Evolutionary conservation across 2,329 filamentous ascomycete genomes (phyloP), one percentile per base, ranked within the genome.

Genomic region (Aspergillus viridinutans): DNA sequence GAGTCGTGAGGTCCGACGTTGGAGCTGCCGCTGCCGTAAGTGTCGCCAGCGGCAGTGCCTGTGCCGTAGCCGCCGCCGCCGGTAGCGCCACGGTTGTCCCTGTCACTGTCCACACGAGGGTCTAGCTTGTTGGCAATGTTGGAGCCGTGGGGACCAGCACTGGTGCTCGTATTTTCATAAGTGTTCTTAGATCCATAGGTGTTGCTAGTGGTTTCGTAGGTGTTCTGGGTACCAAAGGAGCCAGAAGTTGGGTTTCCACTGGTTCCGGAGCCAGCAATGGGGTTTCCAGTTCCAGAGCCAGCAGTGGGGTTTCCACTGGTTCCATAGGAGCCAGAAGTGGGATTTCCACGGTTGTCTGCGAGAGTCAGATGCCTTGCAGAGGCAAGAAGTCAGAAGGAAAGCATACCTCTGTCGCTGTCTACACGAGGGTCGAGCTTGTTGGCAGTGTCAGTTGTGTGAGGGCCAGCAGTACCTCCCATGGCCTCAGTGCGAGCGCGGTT

Each of bases 81-180:
- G n/a, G 28, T 29, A 12, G 28, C 4, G 12, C 9, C 28, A 29
- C 28, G 28, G 28, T 29, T 29, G 28, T 10, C 28, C 3, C 2
- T 29, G 28, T 29, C 28, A 29, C 28, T 29, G 28, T 29, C 28
- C 2, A 29, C 28, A 4, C 28, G 28, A 12, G 28, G 28, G 29
- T 32, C 29, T 5, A 32, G 29, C 29, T 32, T 32, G 29, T 32
- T 63, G 50, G 54, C 55, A 25, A 73, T 4, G 50, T 76, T 76
- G 26, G 72, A 75, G 28, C 47, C 29, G 10, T 64, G 61, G 2
- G 61, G 63, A 1, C 60, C 61, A 3, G 40, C 29, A 10, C 50
- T 59, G 51, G 28, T 49, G 29, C 56, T 55, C 21, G 40, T 51
- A 20, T 50, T 48, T 43, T 23, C 20, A 32, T 45, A 45, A 29